Conservation (phyloP, 805 yeast species). For the Candida verbasci region DNA sequence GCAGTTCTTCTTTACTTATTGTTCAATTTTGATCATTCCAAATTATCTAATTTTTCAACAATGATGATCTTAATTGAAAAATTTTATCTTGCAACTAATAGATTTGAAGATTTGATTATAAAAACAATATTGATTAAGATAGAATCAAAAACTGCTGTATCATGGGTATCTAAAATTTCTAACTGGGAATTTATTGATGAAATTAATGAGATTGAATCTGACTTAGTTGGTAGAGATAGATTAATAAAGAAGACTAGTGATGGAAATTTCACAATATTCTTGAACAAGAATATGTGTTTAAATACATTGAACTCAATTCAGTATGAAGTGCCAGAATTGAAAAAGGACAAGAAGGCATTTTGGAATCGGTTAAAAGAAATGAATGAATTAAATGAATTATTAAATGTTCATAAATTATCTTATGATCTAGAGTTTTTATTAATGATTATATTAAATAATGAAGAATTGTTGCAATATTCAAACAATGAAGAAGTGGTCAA, state of each 20-base stretch:
- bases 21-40: slow-evolving; percentile 42
- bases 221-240: slow-evolving; percentile 41
- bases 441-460: slow-evolving; percentile 57
- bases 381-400: slow-evolving; percentile 15
- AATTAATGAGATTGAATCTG: slow-evolving; percentile 34
- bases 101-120: slow-evolving; percentile 59
- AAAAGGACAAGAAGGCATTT: slow-evolving; percentile 8
- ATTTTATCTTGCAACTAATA: slow-evolving; percentile 54
- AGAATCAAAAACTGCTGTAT: slow-evolving; percentile 47
- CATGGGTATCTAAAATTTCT: slow-evolving; percentile 64
- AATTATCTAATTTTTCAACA: slow-evolving; percentile 43
- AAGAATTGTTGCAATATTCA: slow-evolving; percentile 47
- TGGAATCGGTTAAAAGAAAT: slow-evolving; percentile 24
- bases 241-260: slow-evolving; percentile 41
- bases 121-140: slow-evolving; percentile 50
- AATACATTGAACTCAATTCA: slow-evolving; percentile 37
- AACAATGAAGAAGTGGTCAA: slow-evolving; percentile 15
- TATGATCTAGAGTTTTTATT: slow-evolving; percentile 75
- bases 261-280: slow-evolving; percentile 45
- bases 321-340: not conserved
- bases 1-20: slow-evolving; percentile 46
- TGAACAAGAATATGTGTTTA: slow-evolving; percentile 46
- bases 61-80: slow-evolving; percentile 40
- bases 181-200: slow-evolving; percentile 65
- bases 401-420: slow-evolving; percentile 18